These are phyloP conservation scores for Caloboletus firmus DNA, from an alignment of 1,284 basidiomycete species.

Conservation along the genomic window DNA sequence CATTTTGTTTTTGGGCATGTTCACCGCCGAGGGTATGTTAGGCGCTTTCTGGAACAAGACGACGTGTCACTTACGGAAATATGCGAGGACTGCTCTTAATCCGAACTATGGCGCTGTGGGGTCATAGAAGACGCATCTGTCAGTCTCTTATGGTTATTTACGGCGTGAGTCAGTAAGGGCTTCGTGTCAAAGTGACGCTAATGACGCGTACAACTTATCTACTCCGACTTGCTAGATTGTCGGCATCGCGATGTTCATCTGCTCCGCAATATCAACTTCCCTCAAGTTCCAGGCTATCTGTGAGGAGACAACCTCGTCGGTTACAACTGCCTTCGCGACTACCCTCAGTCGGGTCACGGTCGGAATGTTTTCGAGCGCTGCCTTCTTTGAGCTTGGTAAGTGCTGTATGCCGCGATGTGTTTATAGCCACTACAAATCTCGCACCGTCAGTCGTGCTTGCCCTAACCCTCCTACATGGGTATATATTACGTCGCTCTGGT, in stretches of 20 bases:
- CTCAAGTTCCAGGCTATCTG: slow-evolving; percentile 9
- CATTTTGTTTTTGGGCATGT: slow-evolving; percentile 3
- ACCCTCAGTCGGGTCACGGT: slow-evolving; percentile 8
- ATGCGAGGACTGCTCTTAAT: slow-evolving; percentile 8
- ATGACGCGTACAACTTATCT: not conserved
- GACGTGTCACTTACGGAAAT: not conserved
- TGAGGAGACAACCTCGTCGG: slow-evolving; percentile 4
- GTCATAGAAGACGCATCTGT: not conserved
- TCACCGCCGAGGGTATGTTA: slow-evolving; percentile 4
- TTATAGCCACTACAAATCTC: not conserved
- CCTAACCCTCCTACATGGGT: slow-evolving; percentile 2
- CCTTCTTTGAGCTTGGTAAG: slow-evolving; percentile 9
- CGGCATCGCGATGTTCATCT: slow-evolving; percentile 1
- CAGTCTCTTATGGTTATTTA: not conserved
- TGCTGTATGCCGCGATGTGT: not conserved
- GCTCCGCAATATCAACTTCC: not conserved
- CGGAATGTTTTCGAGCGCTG: slow-evolving; percentile 6
- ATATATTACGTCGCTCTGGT: not conserved
- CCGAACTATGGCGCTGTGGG: slow-evolving; percentile 10
- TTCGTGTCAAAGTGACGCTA: not conserved
- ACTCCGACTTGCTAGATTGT: not conserved
- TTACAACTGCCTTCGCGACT: not conserved
- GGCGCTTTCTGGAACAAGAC: not conserved
- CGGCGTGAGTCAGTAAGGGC: not conserved
- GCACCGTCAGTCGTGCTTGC: not conserved